Evolutionary conservation across 352 stramenopile species (phyloP), one percentile per base, ranked within the genome.

Genomic region (Phytophthora podocarpi): DNA sequence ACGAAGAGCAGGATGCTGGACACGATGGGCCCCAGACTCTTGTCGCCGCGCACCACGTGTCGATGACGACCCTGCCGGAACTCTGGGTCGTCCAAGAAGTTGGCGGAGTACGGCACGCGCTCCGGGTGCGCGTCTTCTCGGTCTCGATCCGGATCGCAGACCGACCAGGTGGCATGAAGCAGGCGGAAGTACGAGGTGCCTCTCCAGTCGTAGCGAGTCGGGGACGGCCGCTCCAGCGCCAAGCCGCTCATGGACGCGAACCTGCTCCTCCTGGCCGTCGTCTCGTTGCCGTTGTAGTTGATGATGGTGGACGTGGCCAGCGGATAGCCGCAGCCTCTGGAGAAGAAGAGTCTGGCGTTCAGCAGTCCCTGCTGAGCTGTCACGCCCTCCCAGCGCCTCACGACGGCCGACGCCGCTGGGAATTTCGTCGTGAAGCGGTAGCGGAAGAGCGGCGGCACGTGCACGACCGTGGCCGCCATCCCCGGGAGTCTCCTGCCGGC

Each of bases 1-100:
- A 98, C 95, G 80, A 98, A 98, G 35, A 97, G 86, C 59, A 99
- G 78, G 4, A 97, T 98, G 28, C 90, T 98, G 35, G 87, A 97
- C 46, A 98, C 82, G 28, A 99, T 92, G 0, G 89, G 90, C 0
- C 95, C 95, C 2, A 96, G 93, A 46, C 90, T 93, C 61, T 97
- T 97, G 64, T 94, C 82, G 0, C 85, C 85, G 20, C 87, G 74
- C 42, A 94, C 83, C 6, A 94, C 85, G 42, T 94, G 84, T 32
- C 82, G 83, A 64, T 96, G 85, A 15, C 85, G 81, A 7, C 85
- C 85, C 52, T 94, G 85, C 2, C 87, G 85, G 45, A 92, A 93
- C 69, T 87, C 85, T 1, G 87, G 87, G 37, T 96, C 85, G 50
- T 96, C 87, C 45, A 96, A 46, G 53, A 91, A 96, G 61, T 91